phyloP scores from a whole-genome alignment of 2,329 filamentous ascomycete species.

The Elsinoe arachidis region DNA sequence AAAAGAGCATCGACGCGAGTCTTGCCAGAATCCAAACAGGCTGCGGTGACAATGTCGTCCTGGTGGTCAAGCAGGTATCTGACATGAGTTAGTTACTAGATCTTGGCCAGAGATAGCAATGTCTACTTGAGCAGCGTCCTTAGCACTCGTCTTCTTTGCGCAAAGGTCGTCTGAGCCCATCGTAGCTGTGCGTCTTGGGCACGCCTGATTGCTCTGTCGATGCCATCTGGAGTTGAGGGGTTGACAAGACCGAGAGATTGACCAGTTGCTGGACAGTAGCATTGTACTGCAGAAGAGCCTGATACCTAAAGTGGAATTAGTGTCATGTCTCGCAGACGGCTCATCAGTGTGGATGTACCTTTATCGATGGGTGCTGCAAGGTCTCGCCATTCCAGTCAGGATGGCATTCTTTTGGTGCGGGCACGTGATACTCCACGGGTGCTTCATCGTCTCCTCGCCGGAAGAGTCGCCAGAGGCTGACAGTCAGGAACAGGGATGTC shows the following conservation, averaged over 20 bases:
- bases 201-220: conserved; percentile 68
- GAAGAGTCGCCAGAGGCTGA: conserved; percentile 2
- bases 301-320: conserved; percentile 35
- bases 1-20: conserved; percentile 90
- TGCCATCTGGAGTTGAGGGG: conserved; percentile 64
- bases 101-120: background rate
- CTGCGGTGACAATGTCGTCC: conserved; percentile 72
- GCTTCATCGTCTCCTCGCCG: conserved; percentile 25
- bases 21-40: conserved; percentile 90
- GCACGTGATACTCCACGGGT: conserved; percentile 52
- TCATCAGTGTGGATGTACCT: conserved; percentile 32
- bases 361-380: conserved; percentile 53
- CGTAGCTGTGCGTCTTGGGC: conserved; percentile 64
- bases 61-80: conserved; percentile 79
- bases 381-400: conserved; percentile 46
- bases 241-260: conserved; percentile 70
- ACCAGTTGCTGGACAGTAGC: conserved; percentile 84
- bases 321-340: background rate
- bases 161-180: conserved; percentile 74
- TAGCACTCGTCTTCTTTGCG: conserved; percentile 68
- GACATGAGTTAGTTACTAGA: background rate
- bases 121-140: conserved; percentile 62
- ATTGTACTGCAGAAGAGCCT: conserved; percentile 63
- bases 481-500: background rate
- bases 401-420: conserved; percentile 52